These are phyloP conservation scores for Cladosporium cucumerinum DNA, from an alignment of 2,329 filamentous ascomycete species.

Conservation along the genomic window DNA sequence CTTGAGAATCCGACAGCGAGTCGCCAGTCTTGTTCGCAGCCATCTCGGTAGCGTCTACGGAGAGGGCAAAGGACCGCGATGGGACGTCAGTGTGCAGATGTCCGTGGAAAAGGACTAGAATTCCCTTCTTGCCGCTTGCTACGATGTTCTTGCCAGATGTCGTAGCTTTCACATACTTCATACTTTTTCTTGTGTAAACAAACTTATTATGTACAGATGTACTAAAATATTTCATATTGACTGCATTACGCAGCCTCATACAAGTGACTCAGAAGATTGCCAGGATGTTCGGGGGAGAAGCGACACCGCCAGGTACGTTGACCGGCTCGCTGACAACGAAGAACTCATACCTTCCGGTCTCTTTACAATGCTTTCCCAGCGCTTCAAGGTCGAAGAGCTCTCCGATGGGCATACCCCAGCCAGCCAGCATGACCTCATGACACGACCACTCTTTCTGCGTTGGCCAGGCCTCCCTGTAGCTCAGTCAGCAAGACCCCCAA, in stretches of 20 bases:
- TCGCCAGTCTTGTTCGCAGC: conserved; percentile 77
- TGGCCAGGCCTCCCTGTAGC: conserved; percentile 34
- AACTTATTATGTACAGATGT: conserved; percentile 8
- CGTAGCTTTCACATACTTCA: background rate
- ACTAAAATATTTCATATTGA: background rate
- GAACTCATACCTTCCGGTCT: conserved; percentile 30
- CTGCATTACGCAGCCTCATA: background rate
- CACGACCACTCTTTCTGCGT: conserved; percentile 36
- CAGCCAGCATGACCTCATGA: conserved; percentile 45
- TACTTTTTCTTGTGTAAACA: conserved; percentile 3
- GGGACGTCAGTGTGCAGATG: conserved; percentile 91
- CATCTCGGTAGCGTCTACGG: conserved; percentile 85
- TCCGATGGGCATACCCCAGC: conserved; percentile 29
- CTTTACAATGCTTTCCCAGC: conserved; percentile 31
- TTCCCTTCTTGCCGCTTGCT: background rate
- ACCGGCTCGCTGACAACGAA: conserved; percentile 24
- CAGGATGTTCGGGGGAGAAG: conserved; percentile 24
- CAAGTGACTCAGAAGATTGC: conserved; percentile 18
- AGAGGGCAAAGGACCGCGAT: conserved; percentile 70
- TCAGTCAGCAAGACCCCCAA: background rate
- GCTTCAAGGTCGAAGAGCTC: conserved; percentile 37
- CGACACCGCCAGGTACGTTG: conserved; percentile 22
- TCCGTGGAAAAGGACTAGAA: conserved; percentile 48
- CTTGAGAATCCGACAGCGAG: conserved; percentile 68
- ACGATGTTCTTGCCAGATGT: background rate